Conservation (phyloP, 106 monocot genomes). For the Apostasia shenzhenica region DNA sequence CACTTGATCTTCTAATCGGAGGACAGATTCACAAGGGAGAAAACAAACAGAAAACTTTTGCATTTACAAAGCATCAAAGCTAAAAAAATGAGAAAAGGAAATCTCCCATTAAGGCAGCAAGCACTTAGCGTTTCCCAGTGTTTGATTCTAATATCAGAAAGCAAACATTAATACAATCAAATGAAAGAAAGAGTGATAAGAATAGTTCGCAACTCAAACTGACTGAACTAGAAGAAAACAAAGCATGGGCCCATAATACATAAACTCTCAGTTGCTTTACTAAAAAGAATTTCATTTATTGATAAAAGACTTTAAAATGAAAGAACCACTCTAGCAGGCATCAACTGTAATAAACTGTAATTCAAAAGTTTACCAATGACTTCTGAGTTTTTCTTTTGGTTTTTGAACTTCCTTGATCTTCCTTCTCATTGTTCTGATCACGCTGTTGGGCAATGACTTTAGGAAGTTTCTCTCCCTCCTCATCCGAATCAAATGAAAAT, state of each 20-base stretch:
- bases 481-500: slow-evolving; percentile 87
- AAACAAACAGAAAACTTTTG: too few relatives aligned
- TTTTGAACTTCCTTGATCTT: slow-evolving; percentile 32
- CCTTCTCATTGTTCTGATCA: slow-evolving; percentile 57
- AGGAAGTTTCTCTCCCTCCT: slow-evolving; percentile 48
- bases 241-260: neutral
- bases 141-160: too few relatives aligned
- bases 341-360: neutral
- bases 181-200: too few relatives aligned
- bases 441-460: slow-evolving; percentile 29
- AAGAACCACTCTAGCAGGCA: neutral
- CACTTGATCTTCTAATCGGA: too few relatives aligned
- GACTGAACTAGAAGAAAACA: neutral
- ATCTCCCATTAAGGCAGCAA: too few relatives aligned
- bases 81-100: too few relatives aligned
- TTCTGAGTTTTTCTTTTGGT: slow-evolving; percentile 39
- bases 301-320: neutral
- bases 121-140: too few relatives aligned
- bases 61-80: too few relatives aligned
- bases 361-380: slow-evolving; percentile 21
- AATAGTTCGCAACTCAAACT: neutral
- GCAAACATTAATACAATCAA: too few relatives aligned
- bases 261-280: neutral
- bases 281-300: neutral
- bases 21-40: too few relatives aligned